These are phyloP conservation scores for Zychaea mexicana DNA, from an alignment of 371 early-diverging fungal species.

Conservation along the genomic window DNA sequence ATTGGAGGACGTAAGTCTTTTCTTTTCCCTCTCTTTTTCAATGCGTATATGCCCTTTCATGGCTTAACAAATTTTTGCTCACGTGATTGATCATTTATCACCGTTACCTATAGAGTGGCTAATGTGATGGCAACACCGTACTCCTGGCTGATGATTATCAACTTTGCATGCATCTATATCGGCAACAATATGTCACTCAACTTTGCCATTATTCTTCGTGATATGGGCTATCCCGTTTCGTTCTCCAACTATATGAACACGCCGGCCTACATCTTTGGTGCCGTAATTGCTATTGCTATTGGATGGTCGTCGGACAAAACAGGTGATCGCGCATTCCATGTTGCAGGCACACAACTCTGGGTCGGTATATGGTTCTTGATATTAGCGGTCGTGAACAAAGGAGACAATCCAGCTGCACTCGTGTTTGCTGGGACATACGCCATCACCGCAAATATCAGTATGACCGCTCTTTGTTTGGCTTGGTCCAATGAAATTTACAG, in stretches of 20 bases:
- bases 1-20: conserved; percentile 11
- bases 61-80: too few species aligned
- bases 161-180: conserved; percentile 44
- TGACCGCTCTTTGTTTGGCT: conserved; percentile 2
- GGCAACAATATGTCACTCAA: conserved; percentile 41
- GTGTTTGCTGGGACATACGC: conserved; percentile 15
- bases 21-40: too few species aligned
- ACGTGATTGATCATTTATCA: too few species aligned
- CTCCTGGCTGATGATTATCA: conserved; percentile 25
- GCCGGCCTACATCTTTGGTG: conserved; percentile 40
- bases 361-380: conserved; percentile 22
- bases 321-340: conserved; percentile 15
- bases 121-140: conserved; percentile 42
- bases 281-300: conserved; percentile 9
- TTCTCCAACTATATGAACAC: conserved; percentile 49
- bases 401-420: conserved; percentile 11
- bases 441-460: conserved; percentile 1
- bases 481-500: conserved; percentile 25
- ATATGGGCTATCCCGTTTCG: conserved; percentile 28
- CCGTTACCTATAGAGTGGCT: conserved; percentile 16
- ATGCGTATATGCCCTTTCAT: too few species aligned
- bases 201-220: conserved; percentile 38
- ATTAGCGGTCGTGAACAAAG: conserved; percentile 13
- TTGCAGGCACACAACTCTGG: conserved; percentile 16
- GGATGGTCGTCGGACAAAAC: conserved; percentile 14